A percentile compares a stretch with the other conserved stretches of the same genome.
These are phyloP conservation scores for Harrya chromipes DNA, from an alignment of 768 basidiomycete genomes.

Conservation along the genomic window DNA sequence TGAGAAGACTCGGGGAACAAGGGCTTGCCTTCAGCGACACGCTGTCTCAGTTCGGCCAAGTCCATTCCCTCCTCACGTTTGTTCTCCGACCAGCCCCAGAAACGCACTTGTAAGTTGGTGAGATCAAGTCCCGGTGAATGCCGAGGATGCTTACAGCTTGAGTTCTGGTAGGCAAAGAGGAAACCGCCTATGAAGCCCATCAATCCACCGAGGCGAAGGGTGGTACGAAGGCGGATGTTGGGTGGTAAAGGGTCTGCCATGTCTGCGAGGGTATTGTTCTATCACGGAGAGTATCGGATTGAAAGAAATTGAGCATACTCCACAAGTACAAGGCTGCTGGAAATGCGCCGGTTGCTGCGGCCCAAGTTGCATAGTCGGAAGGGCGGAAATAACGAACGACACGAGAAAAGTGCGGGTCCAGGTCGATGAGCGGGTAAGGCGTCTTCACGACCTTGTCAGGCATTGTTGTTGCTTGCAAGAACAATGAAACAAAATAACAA, in stretches of 20 bases:
- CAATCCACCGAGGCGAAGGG: conserved; percentile 58
- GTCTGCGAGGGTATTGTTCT: conserved; percentile 31
- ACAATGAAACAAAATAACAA: conserved; percentile 2
- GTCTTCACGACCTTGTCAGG: conserved; percentile 52
- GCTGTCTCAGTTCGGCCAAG: conserved; percentile 71
- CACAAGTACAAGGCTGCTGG: conserved; percentile 78
- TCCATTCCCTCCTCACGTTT: conserved; percentile 78
- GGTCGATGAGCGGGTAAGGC: conserved; percentile 89
- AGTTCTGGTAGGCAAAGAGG: conserved; percentile 88
- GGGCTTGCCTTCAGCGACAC: conserved; percentile 74
- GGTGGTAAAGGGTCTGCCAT: conserved; percentile 42
- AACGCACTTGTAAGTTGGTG: conserved; percentile 57
- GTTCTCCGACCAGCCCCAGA: conserved; percentile 96
- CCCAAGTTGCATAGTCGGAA: conserved; percentile 87
- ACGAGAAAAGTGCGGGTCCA: conserved; percentile 84
- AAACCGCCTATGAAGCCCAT: conserved; percentile 91
- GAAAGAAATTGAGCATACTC: conserved; percentile 51
- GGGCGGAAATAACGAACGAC: conserved; percentile 88
- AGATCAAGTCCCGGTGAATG: conserved; percentile 8
- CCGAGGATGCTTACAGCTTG: conserved; percentile 59
- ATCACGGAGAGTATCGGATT: conserved; percentile 3
- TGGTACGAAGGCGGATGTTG: conserved; percentile 36
- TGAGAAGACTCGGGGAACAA: conserved; percentile 83
- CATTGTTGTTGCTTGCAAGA: conserved; percentile 20
- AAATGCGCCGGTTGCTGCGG: conserved; percentile 72